phyloP scores from a whole-genome alignment of 2,329 filamentous ascomycete species.

The Penicillium olsonii region DNA sequence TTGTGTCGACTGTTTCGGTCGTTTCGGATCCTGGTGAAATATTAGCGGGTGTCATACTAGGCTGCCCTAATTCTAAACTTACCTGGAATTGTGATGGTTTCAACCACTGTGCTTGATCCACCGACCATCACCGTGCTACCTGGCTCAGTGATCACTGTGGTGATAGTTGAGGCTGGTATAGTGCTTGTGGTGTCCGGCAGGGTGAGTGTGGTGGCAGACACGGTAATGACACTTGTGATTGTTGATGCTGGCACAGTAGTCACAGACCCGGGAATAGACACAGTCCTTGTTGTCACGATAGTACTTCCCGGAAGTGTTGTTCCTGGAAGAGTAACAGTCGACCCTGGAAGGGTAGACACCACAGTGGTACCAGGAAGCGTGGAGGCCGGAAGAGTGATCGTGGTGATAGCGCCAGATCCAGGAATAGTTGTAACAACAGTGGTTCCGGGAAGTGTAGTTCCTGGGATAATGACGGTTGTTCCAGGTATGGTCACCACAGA shows the following conservation, averaged over 20 bases:
- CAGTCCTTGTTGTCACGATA: background rate
- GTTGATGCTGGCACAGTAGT: constrained; percentile 11
- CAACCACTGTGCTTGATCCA: background rate
- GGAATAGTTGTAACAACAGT: background rate
- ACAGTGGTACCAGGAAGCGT: background rate
- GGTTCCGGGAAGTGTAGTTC: background rate
- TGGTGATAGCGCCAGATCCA: background rate
- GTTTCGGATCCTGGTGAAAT: background rate
- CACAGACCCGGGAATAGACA: background rate
- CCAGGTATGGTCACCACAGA: background rate
- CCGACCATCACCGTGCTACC: constrained; percentile 4
- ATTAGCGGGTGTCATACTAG: background rate
- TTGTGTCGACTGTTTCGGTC: background rate
- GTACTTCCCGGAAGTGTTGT: constrained; percentile 3
- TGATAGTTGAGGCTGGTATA: constrained; percentile 5
- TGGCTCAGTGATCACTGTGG: constrained; percentile 4
- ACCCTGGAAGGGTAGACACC: background rate
- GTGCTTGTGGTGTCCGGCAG: constrained; percentile 2
- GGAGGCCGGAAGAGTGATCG: background rate
- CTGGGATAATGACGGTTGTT: background rate
- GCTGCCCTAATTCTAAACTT: background rate
- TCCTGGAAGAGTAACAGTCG: constrained; percentile 8
- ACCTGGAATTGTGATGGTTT: constrained; percentile 9
- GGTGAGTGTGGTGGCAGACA: constrained; percentile 6
- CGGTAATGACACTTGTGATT: constrained; percentile 6